phyloP scores from a whole-genome alignment of 768 basidiomycete genomes.

The Cubamyces lactineus region DNA sequence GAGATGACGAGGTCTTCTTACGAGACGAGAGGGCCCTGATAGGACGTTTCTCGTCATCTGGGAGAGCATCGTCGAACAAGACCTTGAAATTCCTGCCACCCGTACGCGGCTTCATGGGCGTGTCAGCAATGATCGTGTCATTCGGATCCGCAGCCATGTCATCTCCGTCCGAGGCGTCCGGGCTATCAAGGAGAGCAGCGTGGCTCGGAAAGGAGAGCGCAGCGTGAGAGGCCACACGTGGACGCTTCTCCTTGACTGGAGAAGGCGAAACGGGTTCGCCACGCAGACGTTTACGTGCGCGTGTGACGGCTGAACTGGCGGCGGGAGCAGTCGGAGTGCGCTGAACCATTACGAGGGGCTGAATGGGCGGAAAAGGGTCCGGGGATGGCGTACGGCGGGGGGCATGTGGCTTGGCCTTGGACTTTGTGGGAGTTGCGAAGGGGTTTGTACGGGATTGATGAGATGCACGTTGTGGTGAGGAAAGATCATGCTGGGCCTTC shows the following conservation, averaged over 20 bases:
- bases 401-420: conserved; percentile 28
- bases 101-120: conserved; percentile 64
- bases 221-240: conserved; percentile 52
- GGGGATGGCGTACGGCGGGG: conserved; percentile 38
- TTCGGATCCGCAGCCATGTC: conserved; percentile 32
- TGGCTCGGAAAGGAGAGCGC: conserved; percentile 42
- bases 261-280: conserved; percentile 86
- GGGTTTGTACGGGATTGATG: conserved; percentile 42
- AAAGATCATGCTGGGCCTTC: conserved; percentile 36
- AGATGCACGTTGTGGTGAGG: conserved; percentile 25
- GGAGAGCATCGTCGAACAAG: conserved; percentile 57
- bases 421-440: conserved; percentile 47
- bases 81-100: conserved; percentile 65
- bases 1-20: conserved; percentile 2
- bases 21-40: conserved; percentile 16
- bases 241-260: conserved; percentile 75
- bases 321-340: conserved; percentile 23
- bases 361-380: conserved; percentile 46
- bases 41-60: conserved; percentile 16
- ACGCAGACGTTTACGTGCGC: conserved; percentile 79
- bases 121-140: conserved; percentile 64
- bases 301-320: conserved; percentile 51
- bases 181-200: conserved; percentile 35
- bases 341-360: conserved; percentile 28
- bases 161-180: conserved; percentile 42